Evolutionary conservation across 495 filamentous ascomycete species (phyloP), one percentile per base, ranked within the genome.

Genomic region (Staphylotrichum longicolle): DNA sequence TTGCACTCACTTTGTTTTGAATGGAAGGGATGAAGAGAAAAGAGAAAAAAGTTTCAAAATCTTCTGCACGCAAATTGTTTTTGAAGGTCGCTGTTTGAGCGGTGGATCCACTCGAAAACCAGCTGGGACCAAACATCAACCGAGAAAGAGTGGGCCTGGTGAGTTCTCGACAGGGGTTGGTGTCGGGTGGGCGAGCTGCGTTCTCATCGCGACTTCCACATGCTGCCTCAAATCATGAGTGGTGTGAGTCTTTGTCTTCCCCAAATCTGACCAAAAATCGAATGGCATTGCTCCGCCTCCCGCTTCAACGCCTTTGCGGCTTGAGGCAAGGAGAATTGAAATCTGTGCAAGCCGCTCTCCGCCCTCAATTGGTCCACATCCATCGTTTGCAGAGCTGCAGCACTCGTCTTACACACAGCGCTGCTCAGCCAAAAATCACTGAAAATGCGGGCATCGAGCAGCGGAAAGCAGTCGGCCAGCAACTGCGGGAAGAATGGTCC

Each of bases 21-120:
- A 96, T 90, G 91, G 92, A 96, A 96, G 91, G 92, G 96, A 79
- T 85, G 85, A 74, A 85, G 79, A 75, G 84, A 81, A 83, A 78
- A 69, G 69, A 78, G 75, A 69, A 74, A 65, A 71, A 63, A 64
- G 54, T 0, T 64, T 54, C 45, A 64, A 68, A 64, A 61, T 57
- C 50, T 56, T 39, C 12, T 6, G 44, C 40, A 54, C 15, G 58
- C 57, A 42, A 53, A 45, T 7, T 39, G 33, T 67, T 70, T 73
- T 68, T 63, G 44, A 66, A 15, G 46, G 50, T 50, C 35, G 33
- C 15, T 39, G 41, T 14, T 42, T 32, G 7, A 12, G 47, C 35
- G 30, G 32, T 34, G 57, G 57, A 45, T 62, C 67, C 69, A 66
- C 67, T 57, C 54, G 49, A 35, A 0, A 27, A n/a, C 53, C 47